Evolutionary conservation across 2,329 filamentous ascomycete species (phyloP), one percentile per base, ranked within the genome.

Genomic region (Dactylellina cionopaga): DNA sequence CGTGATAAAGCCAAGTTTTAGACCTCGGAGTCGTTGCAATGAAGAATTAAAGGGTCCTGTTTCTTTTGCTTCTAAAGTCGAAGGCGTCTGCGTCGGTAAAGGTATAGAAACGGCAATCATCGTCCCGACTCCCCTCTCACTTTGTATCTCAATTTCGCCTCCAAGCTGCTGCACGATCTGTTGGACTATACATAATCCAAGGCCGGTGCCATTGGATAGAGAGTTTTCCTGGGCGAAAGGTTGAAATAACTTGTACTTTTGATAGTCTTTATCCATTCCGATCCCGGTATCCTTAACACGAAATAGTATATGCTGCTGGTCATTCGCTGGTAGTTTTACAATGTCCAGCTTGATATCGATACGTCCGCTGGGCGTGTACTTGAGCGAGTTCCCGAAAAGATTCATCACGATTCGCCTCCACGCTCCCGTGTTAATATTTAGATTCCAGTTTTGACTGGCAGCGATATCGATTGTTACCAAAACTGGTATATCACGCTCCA

Each of bases 111-210:
- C 49, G 3, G 49, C 22, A 25, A 54, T 13, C 11, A 25, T 39
- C 29, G 49, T 54, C 39, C 49, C 49, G n/a, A 54, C 15, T n/a
- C 49, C 49, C 25, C 49, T 54, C 55, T 85, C 81, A 58, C 83
- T 86, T 31, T 81, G 81, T 27, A 90, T 82, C 5, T 85, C 82
- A 44, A 90, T 86, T 5, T 81, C 83, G 0, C 88, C 88, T 25
- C 84, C 83, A 0, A 90, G 80, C 25, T 86, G 84, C 46, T 85
- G 83, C n/a, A 89, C 84, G 5, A 91, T 85, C 54, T 82, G 80
- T 15, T 54, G 83, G 1, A 91, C 88, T 7, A 91, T 85, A 43
- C 86, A 88, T 19, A 91, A 78, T 0, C 89, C 89, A 0, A 91
- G 81, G 0, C 89, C 89, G 0, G 86, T 85, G 0, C 89, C 89